Evolutionary conservation across 1,139 yeast genomes (phyloP).

Genomic region (Hanseniaspora uvarum): DNA sequence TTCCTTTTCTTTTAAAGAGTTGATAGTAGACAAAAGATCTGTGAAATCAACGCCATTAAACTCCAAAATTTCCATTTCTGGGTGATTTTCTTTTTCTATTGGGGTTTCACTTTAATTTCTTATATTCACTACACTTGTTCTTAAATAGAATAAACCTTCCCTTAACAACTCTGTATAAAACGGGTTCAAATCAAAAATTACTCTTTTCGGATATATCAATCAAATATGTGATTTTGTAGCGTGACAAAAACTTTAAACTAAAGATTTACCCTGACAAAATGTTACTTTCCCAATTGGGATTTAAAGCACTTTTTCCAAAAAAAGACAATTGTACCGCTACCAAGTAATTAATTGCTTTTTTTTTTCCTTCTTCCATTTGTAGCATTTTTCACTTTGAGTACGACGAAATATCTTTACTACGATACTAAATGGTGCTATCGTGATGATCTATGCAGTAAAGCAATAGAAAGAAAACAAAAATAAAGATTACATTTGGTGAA

Average conservation of each 20-base stretch:
- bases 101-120: too few species aligned
- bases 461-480: neutral
- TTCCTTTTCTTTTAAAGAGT: neutral
- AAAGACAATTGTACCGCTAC: neutral
- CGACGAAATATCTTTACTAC: too few species aligned
- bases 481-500: too few species aligned
- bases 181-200: neutral
- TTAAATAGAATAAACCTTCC: neutral
- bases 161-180: too few species aligned
- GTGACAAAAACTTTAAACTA: too few species aligned
- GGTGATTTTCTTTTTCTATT: neutral
- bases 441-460: conserved; percentile 13
- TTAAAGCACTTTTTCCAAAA: neutral
- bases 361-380: neutral
- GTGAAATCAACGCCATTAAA: conserved; percentile 3
- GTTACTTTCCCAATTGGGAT: too few species aligned
- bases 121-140: neutral
- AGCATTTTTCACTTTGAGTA: too few species aligned
- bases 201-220: neutral
- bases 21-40: conserved; percentile 5
- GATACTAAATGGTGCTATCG: too few species aligned
- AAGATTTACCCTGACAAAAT: too few species aligned
- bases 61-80: neutral
- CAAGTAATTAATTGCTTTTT: neutral
- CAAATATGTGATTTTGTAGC: neutral